Evolutionary conservation across 148 eudicot species (phyloP), one percentile per base, ranked within the genome.

Genomic region (Polygonum maritimum): DNA sequence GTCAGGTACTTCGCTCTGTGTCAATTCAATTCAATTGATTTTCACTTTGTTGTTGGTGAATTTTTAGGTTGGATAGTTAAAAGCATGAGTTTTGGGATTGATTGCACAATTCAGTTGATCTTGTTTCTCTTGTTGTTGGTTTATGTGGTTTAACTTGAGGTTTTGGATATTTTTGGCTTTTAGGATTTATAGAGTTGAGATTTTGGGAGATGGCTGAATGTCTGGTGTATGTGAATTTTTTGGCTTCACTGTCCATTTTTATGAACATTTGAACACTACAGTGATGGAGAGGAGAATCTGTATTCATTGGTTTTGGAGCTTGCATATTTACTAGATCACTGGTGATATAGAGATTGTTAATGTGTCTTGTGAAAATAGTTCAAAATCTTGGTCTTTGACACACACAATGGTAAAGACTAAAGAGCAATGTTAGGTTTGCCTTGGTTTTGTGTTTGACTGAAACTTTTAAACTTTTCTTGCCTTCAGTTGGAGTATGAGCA

Each of bases 1-100:
- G 98, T 77, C 98, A 94, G 92, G 98, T 94, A 41, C 0, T 54
- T 57, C 69, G 67, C 13, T 38, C 5, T 15, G 7, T 44, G n/a
- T 1, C 7, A 33, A 71, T 15, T 31, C 31, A 45, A 70, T 7
- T 18, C 38, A 15, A 0, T n/a, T 63, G 33, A 0, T 16, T 76
- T 38, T 38, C 39, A 7, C 48, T n/a, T 45, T 44, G 51, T 44
- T 41, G 15, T 51, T 51, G 57, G 19, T 51, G 4, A n/a, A 49
- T 39, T 39, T 39, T 39, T 39, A 26, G 31, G 31, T 26, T 26
- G 31, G 31, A 1, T 26, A 26, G 31, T 26, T 26, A 26, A 26
- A 26, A 26, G 31, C 31, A 26, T 26, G 31, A 26, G 31, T 26
- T 26, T 26, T 26, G 31, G 31, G 1, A 26, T 26, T 26, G 31